Conservation (phyloP, 441 rosid species). For the Populus hybrid region DNA sequence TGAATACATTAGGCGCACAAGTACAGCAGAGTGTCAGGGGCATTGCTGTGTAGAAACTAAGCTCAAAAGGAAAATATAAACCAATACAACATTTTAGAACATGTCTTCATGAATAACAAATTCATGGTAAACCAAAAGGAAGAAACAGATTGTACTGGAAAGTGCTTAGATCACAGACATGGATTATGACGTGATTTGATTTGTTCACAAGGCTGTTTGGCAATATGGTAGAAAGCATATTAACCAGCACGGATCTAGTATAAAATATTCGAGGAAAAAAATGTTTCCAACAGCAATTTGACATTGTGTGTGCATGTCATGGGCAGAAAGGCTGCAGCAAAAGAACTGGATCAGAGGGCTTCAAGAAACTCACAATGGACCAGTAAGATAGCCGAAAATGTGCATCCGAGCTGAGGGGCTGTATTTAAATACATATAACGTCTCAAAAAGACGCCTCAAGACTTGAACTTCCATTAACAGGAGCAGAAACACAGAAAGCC, state of each 20-base stretch:
- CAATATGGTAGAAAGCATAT: no score
- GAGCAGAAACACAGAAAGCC: slow-evolving; percentile 64
- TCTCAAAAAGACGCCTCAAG: slow-evolving; percentile 61
- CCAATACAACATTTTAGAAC: neutral
- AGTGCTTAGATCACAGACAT: neutral
- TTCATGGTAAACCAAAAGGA: neutral
- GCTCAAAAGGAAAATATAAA: slow-evolving; percentile 11
- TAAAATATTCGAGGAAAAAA: neutral
- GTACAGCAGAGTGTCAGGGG: slow-evolving; percentile 65
- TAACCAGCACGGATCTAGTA: neutral
- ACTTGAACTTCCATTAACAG: slow-evolving; percentile 66
- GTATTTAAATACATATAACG: slow-evolving; percentile 54
- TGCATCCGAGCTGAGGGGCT: slow-evolving; percentile 72
- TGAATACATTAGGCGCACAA: slow-evolving; percentile 38
- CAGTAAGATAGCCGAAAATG: slow-evolving; percentile 57
- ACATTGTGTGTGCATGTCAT: neutral
- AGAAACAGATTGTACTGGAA: neutral
- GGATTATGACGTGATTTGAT: no score
- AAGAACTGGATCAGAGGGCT: slow-evolving; percentile 2
- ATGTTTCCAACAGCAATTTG: no score
- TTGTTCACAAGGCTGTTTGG: no score
- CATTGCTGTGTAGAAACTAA: slow-evolving; percentile 53
- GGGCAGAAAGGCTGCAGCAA: neutral
- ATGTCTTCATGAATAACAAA: neutral
- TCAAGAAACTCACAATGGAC: slow-evolving; percentile 57